Base-by-base conservation (phyloP, 331 rosid genomes). In the Phaseolus coccineus region DNA sequence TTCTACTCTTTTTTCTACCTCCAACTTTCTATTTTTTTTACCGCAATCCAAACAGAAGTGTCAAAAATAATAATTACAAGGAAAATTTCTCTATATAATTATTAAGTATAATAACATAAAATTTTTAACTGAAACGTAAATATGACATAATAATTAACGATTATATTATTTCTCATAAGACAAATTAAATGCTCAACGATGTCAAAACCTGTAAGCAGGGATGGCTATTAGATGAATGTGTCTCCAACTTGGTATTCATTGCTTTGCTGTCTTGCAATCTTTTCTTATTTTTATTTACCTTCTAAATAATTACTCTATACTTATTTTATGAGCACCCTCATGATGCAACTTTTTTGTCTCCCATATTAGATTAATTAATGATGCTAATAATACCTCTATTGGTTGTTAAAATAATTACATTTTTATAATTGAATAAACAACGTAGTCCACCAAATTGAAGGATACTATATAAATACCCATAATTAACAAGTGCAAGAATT, bases 251-350 rank as follows among this genome's bases (percentile, higher is more conserved):
- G 12, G 75, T 56, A 53, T 67, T 78, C 15, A 44, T 35, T 56
- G 76, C 75, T 69, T 57, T 58, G 62, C 64, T 67, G 79, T 57
- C 66, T 35, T 80, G 77, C 66, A 71, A 46, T 63, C 61, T 67
- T 76, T 56, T 76, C 80, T 65, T 66, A 57, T 46, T 66, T 50
- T 57, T 19, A 53, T 71, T 73, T 57, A 39, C 28, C 7, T 33
- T 2, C 19, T 63, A 28, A 58, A 68, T 69, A 63, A 65, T 72
- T 83, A 56, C 81, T 80, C 42, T 44, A 42, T 58, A 71, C 71
- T 80, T 66, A 81, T 64, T 77, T 57, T 40, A 80, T 64, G 30
- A 76, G 55, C 48, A 65, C 73, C 73, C 57, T 80, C 30, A 80
- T 81, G 69, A 80, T 80, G 66, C 31, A 59, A 67, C 25, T 76